Conservation (phyloP, 2,329 filamentous ascomycete species). For the Penicillium sp. region DNA sequence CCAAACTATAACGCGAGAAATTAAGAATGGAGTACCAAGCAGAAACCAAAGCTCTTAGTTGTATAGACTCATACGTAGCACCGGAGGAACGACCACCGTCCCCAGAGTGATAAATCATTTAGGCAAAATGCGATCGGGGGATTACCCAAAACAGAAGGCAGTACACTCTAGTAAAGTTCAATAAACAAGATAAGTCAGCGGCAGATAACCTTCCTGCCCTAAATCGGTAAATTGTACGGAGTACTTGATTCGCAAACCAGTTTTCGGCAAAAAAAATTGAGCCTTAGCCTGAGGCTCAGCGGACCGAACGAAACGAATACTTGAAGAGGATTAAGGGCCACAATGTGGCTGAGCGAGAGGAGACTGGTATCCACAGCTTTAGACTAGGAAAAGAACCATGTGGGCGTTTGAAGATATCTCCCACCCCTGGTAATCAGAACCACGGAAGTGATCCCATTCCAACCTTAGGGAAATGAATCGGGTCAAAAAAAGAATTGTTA, state of each 20-base stretch:
- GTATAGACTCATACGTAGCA: neutral
- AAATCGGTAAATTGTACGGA: neutral
- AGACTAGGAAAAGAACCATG: neutral
- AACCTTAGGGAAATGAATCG: neutral
- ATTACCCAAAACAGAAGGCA: neutral
- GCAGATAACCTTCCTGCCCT: neutral
- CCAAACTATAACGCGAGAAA: neutral
- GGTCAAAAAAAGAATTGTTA: no score
- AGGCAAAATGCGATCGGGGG: neutral
- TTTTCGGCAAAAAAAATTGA: neutral
- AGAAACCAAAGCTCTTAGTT: neutral
- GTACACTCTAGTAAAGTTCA: neutral
- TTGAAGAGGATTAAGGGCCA: neutral
- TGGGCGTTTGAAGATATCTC: neutral
- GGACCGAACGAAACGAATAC: neutral
- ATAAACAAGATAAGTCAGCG: neutral
- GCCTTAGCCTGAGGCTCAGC: neutral
- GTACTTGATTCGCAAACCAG: neutral
- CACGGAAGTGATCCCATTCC: neutral
- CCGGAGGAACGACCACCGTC: neutral
- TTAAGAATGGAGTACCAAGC: neutral
- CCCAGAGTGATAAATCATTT: neutral
- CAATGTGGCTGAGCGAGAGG: slow-evolving; percentile 1
- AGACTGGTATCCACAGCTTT: neutral
- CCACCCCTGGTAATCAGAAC: neutral